Percentiles rank a stretch among this genome's conserved stretches.
Evolutionary conservation across 768 basidiomycete species (phyloP).

Genomic region (Hygrophoropsis aurantiaca): DNA sequence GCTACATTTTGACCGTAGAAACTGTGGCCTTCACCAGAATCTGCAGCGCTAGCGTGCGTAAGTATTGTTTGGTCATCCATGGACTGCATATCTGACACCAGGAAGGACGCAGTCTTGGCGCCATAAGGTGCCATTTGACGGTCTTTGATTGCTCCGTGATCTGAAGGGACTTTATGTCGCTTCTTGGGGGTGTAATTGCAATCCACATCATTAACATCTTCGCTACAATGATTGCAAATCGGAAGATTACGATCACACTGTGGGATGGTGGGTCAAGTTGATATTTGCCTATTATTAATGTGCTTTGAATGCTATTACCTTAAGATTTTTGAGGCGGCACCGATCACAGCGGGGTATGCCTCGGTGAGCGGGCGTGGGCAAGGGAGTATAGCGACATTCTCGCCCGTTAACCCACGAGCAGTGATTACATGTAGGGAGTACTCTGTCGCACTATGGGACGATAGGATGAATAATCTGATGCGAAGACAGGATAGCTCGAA

Average conservation of each 20-base stretch:
- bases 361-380: slow-evolving; percentile 73
- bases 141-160: slow-evolving; percentile 37
- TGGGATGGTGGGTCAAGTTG: too few relatives aligned
- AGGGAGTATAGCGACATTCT: slow-evolving; percentile 70
- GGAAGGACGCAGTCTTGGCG: slow-evolving; percentile 48
- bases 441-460: slow-evolving; percentile 59
- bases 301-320: slow-evolving; percentile 44
- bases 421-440: slow-evolving; percentile 70
- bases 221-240: slow-evolving; percentile 63
- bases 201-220: slow-evolving; percentile 48
- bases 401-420: slow-evolving; percentile 64
- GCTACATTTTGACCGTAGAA: slow-evolving; percentile 52
- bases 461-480: slow-evolving; percentile 10
- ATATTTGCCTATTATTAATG: not conserved
- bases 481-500: slow-evolving; percentile 18
- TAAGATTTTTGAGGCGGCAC: slow-evolving; percentile 65
- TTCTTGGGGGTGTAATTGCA: slow-evolving; percentile 79
- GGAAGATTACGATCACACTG: slow-evolving; percentile 75
- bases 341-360: slow-evolving; percentile 75
- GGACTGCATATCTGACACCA: slow-evolving; percentile 40
- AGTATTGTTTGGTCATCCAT: slow-evolving; percentile 27
- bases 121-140: slow-evolving; percentile 40
- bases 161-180: slow-evolving; percentile 52
- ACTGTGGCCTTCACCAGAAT: slow-evolving; percentile 34
- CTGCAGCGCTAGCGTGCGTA: slow-evolving; percentile 17